Evolutionary conservation across 2,329 filamentous ascomycete genomes (phyloP).

Genomic region (Pyricularia pennisetigena): DNA sequence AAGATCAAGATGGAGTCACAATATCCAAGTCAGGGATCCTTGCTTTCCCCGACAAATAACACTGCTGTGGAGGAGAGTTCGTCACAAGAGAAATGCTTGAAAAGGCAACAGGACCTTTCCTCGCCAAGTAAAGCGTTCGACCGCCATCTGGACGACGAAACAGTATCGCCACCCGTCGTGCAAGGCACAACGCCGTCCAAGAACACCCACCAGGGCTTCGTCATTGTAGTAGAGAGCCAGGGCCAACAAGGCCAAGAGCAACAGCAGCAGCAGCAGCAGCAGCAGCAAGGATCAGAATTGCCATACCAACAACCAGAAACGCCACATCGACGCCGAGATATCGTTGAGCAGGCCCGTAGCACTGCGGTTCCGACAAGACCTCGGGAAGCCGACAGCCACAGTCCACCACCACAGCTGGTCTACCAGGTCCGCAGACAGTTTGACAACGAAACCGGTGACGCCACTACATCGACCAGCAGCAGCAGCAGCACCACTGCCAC

Average conservation of each 20-base stretch:
- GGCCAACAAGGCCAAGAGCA: no score
- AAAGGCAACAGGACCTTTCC: background rate
- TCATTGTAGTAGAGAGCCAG: no score
- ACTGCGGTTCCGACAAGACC: background rate
- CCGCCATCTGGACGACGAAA: background rate
- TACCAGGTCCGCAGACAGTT: background rate
- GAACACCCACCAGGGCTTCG: background rate
- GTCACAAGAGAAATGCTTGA: slow-evolving; percentile 37
- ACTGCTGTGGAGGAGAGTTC: background rate
- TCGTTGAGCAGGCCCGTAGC: background rate
- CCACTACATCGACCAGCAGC: background rate
- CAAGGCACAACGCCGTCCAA: background rate
- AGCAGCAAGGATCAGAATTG: background rate
- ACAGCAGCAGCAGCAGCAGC: background rate
- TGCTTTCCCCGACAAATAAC: background rate
- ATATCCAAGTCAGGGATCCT: background rate
- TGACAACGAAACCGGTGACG: background rate
- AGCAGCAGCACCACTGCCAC: no score
- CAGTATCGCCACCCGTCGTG: background rate
- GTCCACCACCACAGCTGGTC: background rate
- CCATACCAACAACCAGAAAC: background rate
- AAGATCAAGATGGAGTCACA: background rate
- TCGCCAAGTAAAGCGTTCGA: background rate
- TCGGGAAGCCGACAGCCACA: background rate
- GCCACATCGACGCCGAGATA: background rate